A percentile compares a stretch with the other conserved stretches of the same genome.
phyloP scores from a whole-genome alignment of 139 green algal genomes.

The Trebouxia sp. region DNA sequence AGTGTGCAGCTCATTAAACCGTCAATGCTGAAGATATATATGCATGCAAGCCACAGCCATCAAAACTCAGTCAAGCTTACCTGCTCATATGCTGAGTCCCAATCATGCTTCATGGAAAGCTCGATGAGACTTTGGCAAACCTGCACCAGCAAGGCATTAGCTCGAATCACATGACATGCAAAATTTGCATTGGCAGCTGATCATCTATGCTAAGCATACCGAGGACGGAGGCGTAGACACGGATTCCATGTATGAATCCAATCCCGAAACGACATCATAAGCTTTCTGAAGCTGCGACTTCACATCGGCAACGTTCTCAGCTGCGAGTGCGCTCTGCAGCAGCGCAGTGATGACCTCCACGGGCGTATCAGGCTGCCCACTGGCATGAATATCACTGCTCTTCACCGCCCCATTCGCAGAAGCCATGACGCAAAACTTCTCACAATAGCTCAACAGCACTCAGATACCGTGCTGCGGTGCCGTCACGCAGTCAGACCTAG shows the following conservation, averaged over 20 bases:
- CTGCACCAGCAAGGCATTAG: no score
- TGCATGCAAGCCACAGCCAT: no score
- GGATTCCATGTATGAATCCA: constrained; percentile 51
- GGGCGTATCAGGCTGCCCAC: constrained; percentile 50
- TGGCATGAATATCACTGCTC: constrained; percentile 37
- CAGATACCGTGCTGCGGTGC: no score
- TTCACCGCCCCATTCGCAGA: neutral
- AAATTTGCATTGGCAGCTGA: neutral
- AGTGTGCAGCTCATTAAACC: no score
- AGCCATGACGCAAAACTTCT: neutral
- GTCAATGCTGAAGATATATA: no score
- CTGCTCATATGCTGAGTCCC: constrained; percentile 40
- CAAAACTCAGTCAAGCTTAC: neutral
- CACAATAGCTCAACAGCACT: no score
- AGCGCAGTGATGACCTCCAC: constrained; percentile 49
- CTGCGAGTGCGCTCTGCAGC: constrained; percentile 38
- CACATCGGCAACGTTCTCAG: constrained; percentile 11
- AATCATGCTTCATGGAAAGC: constrained; percentile 41
- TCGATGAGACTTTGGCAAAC: constrained; percentile 40
- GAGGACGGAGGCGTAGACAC: constrained; percentile 38
- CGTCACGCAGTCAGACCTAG: neutral
- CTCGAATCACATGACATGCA: neutral
- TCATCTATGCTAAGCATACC: neutral
- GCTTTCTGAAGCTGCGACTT: constrained; percentile 40
- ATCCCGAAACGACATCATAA: constrained; percentile 37